phyloP scores from a whole-genome alignment of 2,329 filamentous ascomycete genomes.

The Sordariomycetes sp. region DNA sequence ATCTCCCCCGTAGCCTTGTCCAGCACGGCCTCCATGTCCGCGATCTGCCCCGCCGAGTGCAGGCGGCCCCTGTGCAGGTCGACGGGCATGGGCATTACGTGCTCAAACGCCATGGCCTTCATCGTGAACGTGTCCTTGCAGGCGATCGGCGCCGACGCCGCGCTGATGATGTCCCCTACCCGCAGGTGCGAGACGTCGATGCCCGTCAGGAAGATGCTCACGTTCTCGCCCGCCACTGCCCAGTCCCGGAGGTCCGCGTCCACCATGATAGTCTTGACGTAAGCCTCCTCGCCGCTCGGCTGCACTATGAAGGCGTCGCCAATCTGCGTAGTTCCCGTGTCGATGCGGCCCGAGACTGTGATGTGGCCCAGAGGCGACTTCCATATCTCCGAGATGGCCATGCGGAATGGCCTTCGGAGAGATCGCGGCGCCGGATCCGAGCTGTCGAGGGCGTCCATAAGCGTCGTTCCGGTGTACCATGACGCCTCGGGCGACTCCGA shows the following conservation, averaged over 20 bases:
- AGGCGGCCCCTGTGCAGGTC: constrained; percentile 81
- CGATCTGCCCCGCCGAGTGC: constrained; percentile 64
- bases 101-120: constrained; percentile 81
- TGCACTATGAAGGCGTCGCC: constrained; percentile 71
- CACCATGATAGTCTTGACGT: constrained; percentile 69
- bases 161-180: constrained; percentile 78
- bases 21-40: constrained; percentile 56
- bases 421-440: constrained; percentile 57
- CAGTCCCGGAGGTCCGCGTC: constrained; percentile 65
- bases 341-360: constrained; percentile 75
- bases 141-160: constrained; percentile 49
- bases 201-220: constrained; percentile 68
- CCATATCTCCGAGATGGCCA: constrained; percentile 83
- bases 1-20: constrained; percentile 69
- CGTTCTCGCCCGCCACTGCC: constrained; percentile 86
- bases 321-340: constrained; percentile 69
- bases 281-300: constrained; percentile 69
- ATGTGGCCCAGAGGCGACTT: constrained; percentile 66
- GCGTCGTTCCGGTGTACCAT: constrained; percentile 72
- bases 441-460: constrained; percentile 76
- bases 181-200: constrained; percentile 76
- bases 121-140: constrained; percentile 64
- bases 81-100: constrained; percentile 75
- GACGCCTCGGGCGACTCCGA: constrained; percentile 41
- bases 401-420: constrained; percentile 65